Evolutionary conservation across 441 rosid genomes (phyloP), one percentile per base, ranked within the genome.

Genomic region (Euphorbia schlechtendalii): DNA sequence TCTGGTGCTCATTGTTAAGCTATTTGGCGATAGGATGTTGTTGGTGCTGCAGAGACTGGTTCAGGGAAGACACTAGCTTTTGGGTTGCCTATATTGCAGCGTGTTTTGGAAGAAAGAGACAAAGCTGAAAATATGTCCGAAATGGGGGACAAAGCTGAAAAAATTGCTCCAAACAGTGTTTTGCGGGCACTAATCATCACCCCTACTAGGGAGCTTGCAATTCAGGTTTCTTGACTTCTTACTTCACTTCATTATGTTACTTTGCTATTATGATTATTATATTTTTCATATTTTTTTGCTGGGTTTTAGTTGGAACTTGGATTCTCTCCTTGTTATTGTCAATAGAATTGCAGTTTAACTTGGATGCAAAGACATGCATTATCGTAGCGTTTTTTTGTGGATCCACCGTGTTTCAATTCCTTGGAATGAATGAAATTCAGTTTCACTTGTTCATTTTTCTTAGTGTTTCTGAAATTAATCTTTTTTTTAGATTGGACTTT

Each of bases 1-100:
- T 74, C 67, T 68, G 67, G 13, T 40, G 25, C 54, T 69, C 30
- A 38, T 60, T 22, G 52, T 59, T 56, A 20, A 43, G 64, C 20
- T 11, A 74, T 76, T 62, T 56, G 75, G 65, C 51, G 56, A 69
- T 79, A 94, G 99, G 99, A 94, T 83, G 92, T 94, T 58, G 71
- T 89, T 68, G 98, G 98, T 58, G 96, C 99, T 62, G 99, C 98
- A 10, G 99, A 89, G 84, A 94, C 98, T 25, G 99, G 99, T 59
- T 94, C 98, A 32, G 99, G 99, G 62, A 94, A 94, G 81, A 94
- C 99, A 17, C 96, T 94, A 74, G 96, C 99, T 72, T 94, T 94
- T 80, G 99, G 98, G 65, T 80, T 94, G 77, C 99, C 99, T 58
- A 87, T 94, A 70, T 63, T 91, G 78, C 99, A 94, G 63, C 96